phyloP scores from a whole-genome alignment of 2,329 filamentous ascomycete genomes.

The Cytospora paraplurivora region DNA sequence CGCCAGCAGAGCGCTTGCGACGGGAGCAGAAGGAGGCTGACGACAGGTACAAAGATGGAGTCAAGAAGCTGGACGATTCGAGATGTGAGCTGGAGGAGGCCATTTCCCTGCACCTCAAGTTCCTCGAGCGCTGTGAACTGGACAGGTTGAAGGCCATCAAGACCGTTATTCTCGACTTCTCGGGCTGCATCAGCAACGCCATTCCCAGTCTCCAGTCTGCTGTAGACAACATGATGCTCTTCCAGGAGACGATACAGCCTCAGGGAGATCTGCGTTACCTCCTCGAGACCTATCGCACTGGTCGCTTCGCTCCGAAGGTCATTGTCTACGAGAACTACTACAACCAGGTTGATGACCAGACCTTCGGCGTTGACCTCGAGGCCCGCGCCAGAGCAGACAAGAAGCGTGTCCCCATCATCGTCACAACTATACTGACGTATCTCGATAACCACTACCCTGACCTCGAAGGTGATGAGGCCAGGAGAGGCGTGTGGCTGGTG shows the following conservation, averaged over 20 bases:
- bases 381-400: slow-evolving; percentile 89
- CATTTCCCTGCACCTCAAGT: slow-evolving; percentile 88
- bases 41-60: slow-evolving; percentile 85
- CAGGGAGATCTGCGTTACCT: slow-evolving; percentile 87
- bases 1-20: slow-evolving; percentile 79
- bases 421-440: slow-evolving; percentile 92
- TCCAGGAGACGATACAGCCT: slow-evolving; percentile 98
- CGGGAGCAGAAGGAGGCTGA: slow-evolving; percentile 89
- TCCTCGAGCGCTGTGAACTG: slow-evolving; percentile 95
- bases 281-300: slow-evolving; percentile 94
- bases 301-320: slow-evolving; percentile 86
- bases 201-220: slow-evolving; percentile 94
- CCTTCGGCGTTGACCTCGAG: slow-evolving; percentile 97
- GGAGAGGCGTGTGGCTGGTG: slow-evolving; percentile 89
- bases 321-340: slow-evolving; percentile 99
- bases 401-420: slow-evolving; percentile 89
- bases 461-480: slow-evolving; percentile 91
- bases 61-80: slow-evolving; percentile 84
- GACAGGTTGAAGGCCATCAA: slow-evolving; percentile 98
- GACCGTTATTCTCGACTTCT: slow-evolving; percentile 96
- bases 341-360: slow-evolving; percentile 96
- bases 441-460: slow-evolving; percentile 97
- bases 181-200: slow-evolving; percentile 94
- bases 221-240: slow-evolving; percentile 98
- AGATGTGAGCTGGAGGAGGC: slow-evolving; percentile 95